Conservation (phyloP, 192 early-diverging fungal species). For the Linnemannia elongata region DNA sequence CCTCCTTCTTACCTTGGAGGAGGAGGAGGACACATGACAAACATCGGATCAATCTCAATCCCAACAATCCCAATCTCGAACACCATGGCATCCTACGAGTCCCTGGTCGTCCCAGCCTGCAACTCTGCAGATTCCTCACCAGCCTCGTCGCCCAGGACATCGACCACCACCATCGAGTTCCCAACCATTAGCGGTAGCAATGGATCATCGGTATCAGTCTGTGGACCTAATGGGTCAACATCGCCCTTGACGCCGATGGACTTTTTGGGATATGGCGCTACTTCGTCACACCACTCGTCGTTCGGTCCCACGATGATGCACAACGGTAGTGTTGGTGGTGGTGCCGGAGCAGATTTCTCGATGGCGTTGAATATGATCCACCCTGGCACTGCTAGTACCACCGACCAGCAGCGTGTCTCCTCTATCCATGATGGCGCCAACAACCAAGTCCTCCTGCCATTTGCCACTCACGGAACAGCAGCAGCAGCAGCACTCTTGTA, state of each 20-base stretch:
- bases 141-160: constrained; percentile 21
- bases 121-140: constrained; percentile 30
- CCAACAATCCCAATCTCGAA: constrained; percentile 27
- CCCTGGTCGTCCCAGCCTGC: constrained; percentile 48
- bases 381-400: background rate
- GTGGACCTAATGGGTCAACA: background rate
- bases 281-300: background rate
- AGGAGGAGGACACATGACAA: background rate
- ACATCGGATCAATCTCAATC: constrained; percentile 15
- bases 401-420: background rate
- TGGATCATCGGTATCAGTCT: background rate
- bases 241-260: background rate
- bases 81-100: constrained; percentile 28
- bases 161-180: background rate
- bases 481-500: background rate
- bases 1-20: background rate
- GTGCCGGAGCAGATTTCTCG: background rate
- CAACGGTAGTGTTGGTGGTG: background rate
- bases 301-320: background rate
- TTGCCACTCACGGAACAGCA: background rate
- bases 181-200: background rate
- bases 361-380: background rate
- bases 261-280: background rate
- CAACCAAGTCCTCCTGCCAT: background rate
- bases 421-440: background rate